Evolutionary conservation across 2,329 filamentous ascomycete genomes (phyloP).

Genomic region (Helotiales sp.): DNA sequence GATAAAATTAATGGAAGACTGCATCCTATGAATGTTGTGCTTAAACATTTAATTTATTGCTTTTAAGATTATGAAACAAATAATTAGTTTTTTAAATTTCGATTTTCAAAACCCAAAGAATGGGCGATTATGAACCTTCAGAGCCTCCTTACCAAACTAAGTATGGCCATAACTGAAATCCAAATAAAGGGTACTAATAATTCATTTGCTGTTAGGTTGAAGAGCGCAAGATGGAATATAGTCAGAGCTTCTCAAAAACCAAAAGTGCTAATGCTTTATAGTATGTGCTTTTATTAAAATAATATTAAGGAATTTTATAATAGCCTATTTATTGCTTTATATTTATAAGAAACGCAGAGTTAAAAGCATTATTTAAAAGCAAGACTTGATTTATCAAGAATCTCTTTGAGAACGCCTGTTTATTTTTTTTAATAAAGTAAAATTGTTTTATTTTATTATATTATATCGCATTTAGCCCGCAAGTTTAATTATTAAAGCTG

Average conservation of each 20-base stretch:
- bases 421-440: not conserved
- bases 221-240: constrained; percentile 17
- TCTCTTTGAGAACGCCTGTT: constrained; percentile 12
- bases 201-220: constrained; percentile 11
- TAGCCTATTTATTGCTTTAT: constrained; percentile 11
- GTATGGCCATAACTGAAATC: constrained; percentile 6
- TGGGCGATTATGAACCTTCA: constrained; percentile 11
- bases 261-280: constrained; percentile 15
- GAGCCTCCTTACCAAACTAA: constrained; percentile 13
- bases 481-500: not conserved
- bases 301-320: not conserved
- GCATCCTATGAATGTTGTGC: not conserved
- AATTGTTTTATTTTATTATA: not conserved
- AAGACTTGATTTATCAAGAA: constrained; percentile 21
- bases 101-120: not conserved
- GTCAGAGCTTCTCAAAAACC: constrained; percentile 8
- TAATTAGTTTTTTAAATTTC: not conserved
- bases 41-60: not conserved
- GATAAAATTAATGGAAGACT: too few relatives aligned
- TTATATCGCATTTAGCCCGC: not conserved
- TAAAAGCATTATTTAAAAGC: constrained; percentile 13
- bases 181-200: constrained; percentile 15
- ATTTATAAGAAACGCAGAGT: constrained; percentile 18
- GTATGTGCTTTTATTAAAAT: constrained; percentile 4
- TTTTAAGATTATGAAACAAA: not conserved